Evolutionary conservation across 306 rosid genomes (phyloP).

Genomic region (Cucurbita moschata): DNA sequence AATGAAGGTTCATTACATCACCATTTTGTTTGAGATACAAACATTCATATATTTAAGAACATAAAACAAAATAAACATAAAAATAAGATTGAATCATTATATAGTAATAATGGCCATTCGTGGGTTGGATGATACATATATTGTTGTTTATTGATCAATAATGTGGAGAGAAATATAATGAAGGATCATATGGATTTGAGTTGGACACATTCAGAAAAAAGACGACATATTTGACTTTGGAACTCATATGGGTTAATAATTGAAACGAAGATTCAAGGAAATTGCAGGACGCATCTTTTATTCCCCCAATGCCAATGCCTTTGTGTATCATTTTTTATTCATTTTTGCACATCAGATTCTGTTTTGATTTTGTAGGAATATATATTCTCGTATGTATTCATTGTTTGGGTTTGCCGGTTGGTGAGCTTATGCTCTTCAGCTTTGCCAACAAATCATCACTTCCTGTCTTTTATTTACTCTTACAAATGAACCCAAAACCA

Average conservation of each 20-base stretch:
- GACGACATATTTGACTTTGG: background rate
- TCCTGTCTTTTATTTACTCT: background rate
- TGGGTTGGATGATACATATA: background rate
- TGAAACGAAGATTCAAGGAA: background rate
- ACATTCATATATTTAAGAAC: background rate
- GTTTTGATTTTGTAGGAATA: background rate
- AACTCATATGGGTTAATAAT: background rate
- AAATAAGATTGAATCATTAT: background rate
- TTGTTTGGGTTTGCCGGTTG: conserved; percentile 5
- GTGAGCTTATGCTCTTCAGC: background rate
- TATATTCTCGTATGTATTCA: background rate
- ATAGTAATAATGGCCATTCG: background rate
- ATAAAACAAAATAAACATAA: background rate
- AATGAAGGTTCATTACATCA: too few relatives aligned
- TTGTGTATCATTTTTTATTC: background rate
- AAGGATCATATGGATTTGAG: background rate
- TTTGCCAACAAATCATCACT: background rate
- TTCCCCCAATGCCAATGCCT: background rate
- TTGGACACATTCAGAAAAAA: background rate
- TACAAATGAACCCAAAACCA: background rate
- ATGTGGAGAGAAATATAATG: background rate
- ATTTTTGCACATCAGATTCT: background rate
- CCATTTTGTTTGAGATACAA: too few relatives aligned
- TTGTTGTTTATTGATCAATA: background rate
- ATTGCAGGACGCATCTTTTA: background rate